Evolutionary conservation across 2,329 filamentous ascomycete species (phyloP), one percentile per base, ranked within the genome.

Genomic region (Penicillium palitans): DNA sequence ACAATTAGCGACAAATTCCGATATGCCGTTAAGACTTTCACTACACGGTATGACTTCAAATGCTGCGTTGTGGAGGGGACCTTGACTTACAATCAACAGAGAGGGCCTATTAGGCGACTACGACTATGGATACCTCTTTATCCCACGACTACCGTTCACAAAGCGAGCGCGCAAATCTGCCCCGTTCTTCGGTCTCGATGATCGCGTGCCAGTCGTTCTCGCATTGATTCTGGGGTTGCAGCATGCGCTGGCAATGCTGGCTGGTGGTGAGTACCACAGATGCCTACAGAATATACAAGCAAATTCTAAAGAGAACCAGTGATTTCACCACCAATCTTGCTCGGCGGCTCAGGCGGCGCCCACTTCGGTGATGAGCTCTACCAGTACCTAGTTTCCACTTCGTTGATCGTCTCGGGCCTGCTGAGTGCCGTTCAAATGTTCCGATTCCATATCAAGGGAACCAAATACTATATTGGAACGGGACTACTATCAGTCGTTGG

Each of bases 111-210:
- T 97, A 56, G 93, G 93, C 62, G 82, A 87, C 67, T 97, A 97
- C 75, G 90, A 97, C 81, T 97, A 97, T 82, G 90, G 74, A 37
- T 95, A 92, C 70, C 86, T 97, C 41, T 96, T 97, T 81, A 86
- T 80, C 24, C 90, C 83, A 1, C 92, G 90, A 65, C 76, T 96
- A 24, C 93, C 93, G 0, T 96, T 96, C 74, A 87, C 95, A 81
- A 87, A 84, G 70, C 85, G 84, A 72, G 68, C 78, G 9, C 78
- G 78, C 17, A 77, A 79, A 57, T 79, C 81, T n/a, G 83, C 85
- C 3, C 88, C 88, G 0, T 90, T 90, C 74, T 90, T 90, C 66
- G 87, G 86, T 7, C 81, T 90, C 3, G 78, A 90, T 61, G 87
- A 89, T 66, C 78, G 79, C n/a, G 87, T 90, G 73, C 87, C 88